Evolutionary conservation across 2,329 filamentous ascomycete species (phyloP).

Genomic region (Colletotrichum acutatum): DNA sequence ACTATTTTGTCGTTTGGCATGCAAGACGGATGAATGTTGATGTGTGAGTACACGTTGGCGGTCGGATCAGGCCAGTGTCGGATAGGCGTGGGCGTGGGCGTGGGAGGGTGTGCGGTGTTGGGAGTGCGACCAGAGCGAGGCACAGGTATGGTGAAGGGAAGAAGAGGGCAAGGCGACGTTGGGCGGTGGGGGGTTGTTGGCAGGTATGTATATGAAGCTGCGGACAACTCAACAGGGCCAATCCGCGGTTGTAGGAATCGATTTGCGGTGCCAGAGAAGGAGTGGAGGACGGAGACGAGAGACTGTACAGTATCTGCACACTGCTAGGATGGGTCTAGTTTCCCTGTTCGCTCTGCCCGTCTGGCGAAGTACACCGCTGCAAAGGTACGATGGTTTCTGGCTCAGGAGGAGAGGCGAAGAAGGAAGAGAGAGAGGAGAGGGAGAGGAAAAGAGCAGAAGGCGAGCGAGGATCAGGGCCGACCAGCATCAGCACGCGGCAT

Average conservation of each 20-base stretch:
- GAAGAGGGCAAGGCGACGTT: slow-evolving; percentile 11
- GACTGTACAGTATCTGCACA: neutral
- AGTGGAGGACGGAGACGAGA: neutral
- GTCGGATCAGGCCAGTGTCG: slow-evolving; percentile 11
- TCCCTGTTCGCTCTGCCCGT: slow-evolving; percentile 15
- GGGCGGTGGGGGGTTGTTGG: slow-evolving; percentile 4
- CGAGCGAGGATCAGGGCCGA: slow-evolving; percentile 15
- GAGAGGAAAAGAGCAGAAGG: neutral
- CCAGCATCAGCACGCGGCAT: slow-evolving; percentile 26
- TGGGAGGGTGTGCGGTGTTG: slow-evolving; percentile 8
- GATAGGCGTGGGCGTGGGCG: slow-evolving; percentile 4
- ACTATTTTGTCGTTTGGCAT: slow-evolving; percentile 16
- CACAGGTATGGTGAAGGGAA: slow-evolving; percentile 3
- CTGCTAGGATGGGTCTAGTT: neutral
- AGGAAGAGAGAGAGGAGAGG: neutral
- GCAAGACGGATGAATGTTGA: slow-evolving; percentile 13
- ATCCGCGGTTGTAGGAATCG: slow-evolving; percentile 16
- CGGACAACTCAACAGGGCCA: slow-evolving; percentile 7
- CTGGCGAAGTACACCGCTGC: neutral
- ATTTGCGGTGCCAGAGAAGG: slow-evolving; percentile 11
- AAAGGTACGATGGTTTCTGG: neutral
- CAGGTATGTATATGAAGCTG: slow-evolving; percentile 32
- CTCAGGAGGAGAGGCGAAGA: neutral
- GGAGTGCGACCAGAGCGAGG: neutral
- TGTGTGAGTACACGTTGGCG: neutral